phyloP scores from a whole-genome alignment of 192 early-diverging fungal genomes.

The Geranomyces variabilis region DNA sequence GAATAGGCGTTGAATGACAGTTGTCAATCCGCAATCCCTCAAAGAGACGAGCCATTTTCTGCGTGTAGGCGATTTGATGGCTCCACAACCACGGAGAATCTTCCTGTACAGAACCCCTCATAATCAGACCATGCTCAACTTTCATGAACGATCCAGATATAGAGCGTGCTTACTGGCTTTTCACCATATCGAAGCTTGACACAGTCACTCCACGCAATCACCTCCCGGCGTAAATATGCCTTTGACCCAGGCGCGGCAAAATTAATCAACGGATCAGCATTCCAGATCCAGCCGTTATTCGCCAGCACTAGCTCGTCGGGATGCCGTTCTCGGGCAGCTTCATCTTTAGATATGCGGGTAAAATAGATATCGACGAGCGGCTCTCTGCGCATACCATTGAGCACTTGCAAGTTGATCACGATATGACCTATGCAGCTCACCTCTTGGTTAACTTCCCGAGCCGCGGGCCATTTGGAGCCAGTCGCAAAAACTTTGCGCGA shows the following conservation, averaged over 20 bases:
- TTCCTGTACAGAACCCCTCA: constrained; percentile 39
- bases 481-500: constrained; percentile 79
- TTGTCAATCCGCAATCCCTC: constrained; percentile 99
- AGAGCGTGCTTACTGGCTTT: constrained; percentile 47
- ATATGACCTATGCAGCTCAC: not conserved
- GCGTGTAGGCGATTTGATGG: constrained; percentile 88
- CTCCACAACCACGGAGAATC: constrained; percentile 97
- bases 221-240: constrained; percentile 91
- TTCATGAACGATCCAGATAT: not conserved
- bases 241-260: constrained; percentile 87
- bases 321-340: constrained; percentile 54
- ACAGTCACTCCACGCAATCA: constrained; percentile 99
- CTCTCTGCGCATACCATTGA: constrained; percentile 48
- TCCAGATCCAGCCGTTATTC: constrained; percentile 94
- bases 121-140: not conserved
- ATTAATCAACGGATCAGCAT: constrained; percentile 84
- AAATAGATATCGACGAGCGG: constrained; percentile 98
- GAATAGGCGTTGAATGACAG: constrained; percentile 97
- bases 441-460: constrained; percentile 48
- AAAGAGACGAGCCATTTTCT: constrained; percentile 85
- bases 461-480: constrained; percentile 87
- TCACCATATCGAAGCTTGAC: constrained; percentile 96
- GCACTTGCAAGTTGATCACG: not conserved
- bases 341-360: constrained; percentile 73
- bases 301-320: constrained; percentile 77